Conservation (phyloP, 306 rosid species). For the Prunus armeniaca region DNA sequence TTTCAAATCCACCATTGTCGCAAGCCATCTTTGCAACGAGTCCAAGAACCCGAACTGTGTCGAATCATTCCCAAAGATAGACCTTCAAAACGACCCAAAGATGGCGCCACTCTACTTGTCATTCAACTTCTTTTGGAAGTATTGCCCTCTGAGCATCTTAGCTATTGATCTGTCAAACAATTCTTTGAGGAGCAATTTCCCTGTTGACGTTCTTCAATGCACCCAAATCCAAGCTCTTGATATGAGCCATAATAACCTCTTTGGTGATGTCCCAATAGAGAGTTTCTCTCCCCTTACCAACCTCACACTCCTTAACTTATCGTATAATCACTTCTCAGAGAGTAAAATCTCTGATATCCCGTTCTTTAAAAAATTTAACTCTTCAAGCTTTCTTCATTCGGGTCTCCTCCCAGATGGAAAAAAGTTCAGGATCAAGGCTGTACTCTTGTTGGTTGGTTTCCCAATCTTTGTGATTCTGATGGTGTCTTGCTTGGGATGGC, state of each 20-base stretch:
- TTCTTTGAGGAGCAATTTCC: constrained; percentile 56
- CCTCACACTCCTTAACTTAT: constrained; percentile 54
- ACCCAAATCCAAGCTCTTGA: constrained; percentile 60
- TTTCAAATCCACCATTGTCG: constrained; percentile 66
- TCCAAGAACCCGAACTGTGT: constrained; percentile 59
- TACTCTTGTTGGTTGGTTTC: constrained; percentile 47
- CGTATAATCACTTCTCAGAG: constrained; percentile 55
- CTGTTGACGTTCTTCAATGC: constrained; percentile 51
- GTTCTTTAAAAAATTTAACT: constrained; percentile 48
- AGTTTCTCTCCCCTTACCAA: constrained; percentile 45
- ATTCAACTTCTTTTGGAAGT: constrained; percentile 75
- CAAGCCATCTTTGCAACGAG: constrained; percentile 73
- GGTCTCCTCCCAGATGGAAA: constrained; percentile 47
- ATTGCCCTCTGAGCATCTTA: constrained; percentile 50
- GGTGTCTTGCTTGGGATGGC: constrained; percentile 49
- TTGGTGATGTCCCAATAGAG: constrained; percentile 54
- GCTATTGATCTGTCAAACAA: constrained; percentile 60
- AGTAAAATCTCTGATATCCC: constrained; percentile 38
- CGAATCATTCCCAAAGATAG: constrained; percentile 63
- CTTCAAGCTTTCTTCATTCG: constrained; percentile 57
- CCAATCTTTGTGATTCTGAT: constrained; percentile 50
- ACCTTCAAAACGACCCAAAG: constrained; percentile 53
- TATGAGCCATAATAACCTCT: constrained; percentile 50
- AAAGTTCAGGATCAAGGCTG: constrained; percentile 38
- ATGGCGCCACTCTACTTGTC: constrained; percentile 60